Evolutionary conservation across 2,329 filamentous ascomycete genomes (phyloP).

Genomic region (Ophiosphaerella herpotricha): DNA sequence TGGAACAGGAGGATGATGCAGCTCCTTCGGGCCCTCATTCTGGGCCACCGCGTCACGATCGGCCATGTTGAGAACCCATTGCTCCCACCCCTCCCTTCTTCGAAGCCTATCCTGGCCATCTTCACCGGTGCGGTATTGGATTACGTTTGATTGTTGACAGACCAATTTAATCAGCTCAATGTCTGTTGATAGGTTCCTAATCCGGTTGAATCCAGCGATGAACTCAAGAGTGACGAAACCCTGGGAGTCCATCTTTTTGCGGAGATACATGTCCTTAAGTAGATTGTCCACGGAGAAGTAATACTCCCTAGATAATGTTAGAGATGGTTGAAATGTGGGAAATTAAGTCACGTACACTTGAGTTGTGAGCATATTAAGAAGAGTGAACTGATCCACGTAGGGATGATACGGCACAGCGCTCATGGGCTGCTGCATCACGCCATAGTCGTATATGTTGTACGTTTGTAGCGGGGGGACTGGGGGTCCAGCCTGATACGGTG

Average conservation of each 20-base stretch:
- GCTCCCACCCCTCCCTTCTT: conserved; percentile 74
- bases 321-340: conserved; percentile 4
- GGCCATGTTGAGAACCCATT: conserved; percentile 74
- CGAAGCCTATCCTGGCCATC: conserved; percentile 82
- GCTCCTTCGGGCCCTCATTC: conserved; percentile 67
- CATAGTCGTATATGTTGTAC: conserved; percentile 63
- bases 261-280: conserved; percentile 87
- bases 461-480: conserved; percentile 53
- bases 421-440: conserved; percentile 60
- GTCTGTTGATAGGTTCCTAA: conserved; percentile 73
- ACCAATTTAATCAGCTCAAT: conserved; percentile 74
- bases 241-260: conserved; percentile 91
- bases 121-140: conserved; percentile 76
- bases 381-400: conserved; percentile 61
- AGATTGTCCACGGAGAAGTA: conserved; percentile 97
- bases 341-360: conserved; percentile 55
- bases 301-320: conserved; percentile 71
- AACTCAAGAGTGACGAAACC: conserved; percentile 84
- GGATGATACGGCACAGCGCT: conserved; percentile 62
- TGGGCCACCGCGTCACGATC: conserved; percentile 75
- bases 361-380: conserved; percentile 63
- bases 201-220: conserved; percentile 84
- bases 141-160: conserved; percentile 70
- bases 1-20: conserved; percentile 48
- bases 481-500: conserved; percentile 39